Conservation (phyloP, 1,284 basidiomycete genomes). For the Irpex sp. region DNA sequence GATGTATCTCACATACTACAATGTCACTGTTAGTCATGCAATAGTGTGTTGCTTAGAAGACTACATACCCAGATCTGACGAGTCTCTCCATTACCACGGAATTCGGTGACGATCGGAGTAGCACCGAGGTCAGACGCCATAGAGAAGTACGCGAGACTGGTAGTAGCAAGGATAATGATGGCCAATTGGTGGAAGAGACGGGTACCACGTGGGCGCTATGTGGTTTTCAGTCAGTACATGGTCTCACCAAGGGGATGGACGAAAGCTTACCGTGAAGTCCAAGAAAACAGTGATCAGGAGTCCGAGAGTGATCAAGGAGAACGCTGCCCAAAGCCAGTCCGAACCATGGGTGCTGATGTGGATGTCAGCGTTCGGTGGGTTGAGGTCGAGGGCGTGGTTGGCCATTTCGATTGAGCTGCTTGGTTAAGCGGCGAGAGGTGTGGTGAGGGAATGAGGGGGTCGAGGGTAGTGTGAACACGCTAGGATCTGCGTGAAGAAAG, state of each 20-base stretch:
- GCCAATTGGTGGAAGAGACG: slow-evolving; percentile 23
- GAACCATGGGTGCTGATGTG: slow-evolving; percentile 11
- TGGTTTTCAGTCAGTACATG: neutral
- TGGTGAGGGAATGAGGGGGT: neutral
- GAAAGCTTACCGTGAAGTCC: slow-evolving; percentile 7
- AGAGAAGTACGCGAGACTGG: slow-evolving; percentile 19
- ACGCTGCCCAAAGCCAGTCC: slow-evolving; percentile 11
- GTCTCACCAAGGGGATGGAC: neutral
- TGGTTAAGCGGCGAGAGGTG: neutral
- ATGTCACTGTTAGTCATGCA: neutral
- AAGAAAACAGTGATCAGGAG: slow-evolving; percentile 5
- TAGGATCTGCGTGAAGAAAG: too few relatives aligned
- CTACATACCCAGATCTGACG: slow-evolving; percentile 22
- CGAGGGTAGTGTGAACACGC: neutral
- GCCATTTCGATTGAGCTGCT: slow-evolving; percentile 4
- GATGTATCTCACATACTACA: slow-evolving; percentile 43
- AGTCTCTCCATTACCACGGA: slow-evolving; percentile 17
- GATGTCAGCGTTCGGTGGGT: slow-evolving; percentile 7
- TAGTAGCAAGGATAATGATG: slow-evolving; percentile 17
- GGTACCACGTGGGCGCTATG: slow-evolving; percentile 18
- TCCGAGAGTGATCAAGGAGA: slow-evolving; percentile 4
- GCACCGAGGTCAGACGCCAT: slow-evolving; percentile 23
- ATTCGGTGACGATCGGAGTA: slow-evolving; percentile 18
- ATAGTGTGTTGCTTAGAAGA: neutral
- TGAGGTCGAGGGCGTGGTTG: slow-evolving; percentile 12